These are phyloP conservation scores for Salvia sclarea DNA, from an alignment of 305 asterid genomes.

Conservation along the genomic window DNA sequence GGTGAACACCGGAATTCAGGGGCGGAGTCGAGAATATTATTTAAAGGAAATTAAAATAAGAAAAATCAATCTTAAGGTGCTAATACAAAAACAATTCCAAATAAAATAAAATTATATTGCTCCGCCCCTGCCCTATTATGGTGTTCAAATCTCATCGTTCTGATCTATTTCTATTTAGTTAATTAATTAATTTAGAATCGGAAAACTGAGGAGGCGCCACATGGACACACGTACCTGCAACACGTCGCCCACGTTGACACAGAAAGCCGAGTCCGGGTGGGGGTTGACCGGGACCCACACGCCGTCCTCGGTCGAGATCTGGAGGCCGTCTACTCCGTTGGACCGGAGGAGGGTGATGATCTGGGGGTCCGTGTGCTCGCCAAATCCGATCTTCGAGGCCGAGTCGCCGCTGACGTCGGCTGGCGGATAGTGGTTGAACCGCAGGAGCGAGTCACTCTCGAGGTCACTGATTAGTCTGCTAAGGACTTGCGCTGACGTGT, in stretches of 20 bases:
- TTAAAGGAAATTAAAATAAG: too few species aligned
- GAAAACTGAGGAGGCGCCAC: too few species aligned
- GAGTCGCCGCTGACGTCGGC: constrained; percentile 27
- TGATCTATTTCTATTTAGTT: too few species aligned
- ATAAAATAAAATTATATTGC: too few species aligned
- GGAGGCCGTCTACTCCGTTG: constrained; percentile 68
- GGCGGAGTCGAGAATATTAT: too few species aligned
- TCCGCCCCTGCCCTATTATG: too few species aligned
- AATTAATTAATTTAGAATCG: too few species aligned
- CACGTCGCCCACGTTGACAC: constrained; percentile 73
- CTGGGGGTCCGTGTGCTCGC: constrained; percentile 94
- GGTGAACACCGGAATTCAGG: too few species aligned
- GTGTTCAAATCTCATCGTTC: too few species aligned
- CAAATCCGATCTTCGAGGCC: constrained; percentile 54
- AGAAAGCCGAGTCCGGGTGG: constrained; percentile 54
- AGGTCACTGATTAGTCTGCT: constrained; percentile 49
- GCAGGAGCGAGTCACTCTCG: constrained; percentile 51
- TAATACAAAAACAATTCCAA: too few species aligned
- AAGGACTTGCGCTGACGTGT: constrained; percentile 28
- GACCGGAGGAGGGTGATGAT: constrained; percentile 72
- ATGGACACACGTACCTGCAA: too few species aligned
- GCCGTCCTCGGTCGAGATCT: constrained; percentile 64
- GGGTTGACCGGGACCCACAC: constrained; percentile 72
- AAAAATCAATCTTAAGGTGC: too few species aligned
- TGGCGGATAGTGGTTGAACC: constrained; percentile 74